A percentile compares a stretch with the other conserved stretches of the same genome.
Conservation (phyloP, 768 basidiomycete genomes). For the Gelatoporia subvermispora region DNA sequence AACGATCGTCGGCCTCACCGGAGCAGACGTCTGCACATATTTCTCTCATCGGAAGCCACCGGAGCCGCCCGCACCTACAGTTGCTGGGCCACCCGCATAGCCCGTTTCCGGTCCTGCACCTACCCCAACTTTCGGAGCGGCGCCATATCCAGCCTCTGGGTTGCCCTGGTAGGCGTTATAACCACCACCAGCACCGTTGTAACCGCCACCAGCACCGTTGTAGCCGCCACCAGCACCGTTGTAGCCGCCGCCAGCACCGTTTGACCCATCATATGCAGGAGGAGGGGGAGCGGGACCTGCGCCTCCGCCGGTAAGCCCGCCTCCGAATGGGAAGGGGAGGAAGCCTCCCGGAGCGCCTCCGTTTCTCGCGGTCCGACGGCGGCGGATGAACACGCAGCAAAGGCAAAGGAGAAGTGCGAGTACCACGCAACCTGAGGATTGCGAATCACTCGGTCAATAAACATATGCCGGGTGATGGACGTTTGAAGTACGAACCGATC, state of each 20-base stretch:
- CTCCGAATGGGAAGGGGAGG: not conserved
- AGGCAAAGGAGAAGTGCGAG: constrained; percentile 2
- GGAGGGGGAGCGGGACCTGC: not conserved
- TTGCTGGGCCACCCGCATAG: not conserved
- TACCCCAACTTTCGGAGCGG: not conserved
- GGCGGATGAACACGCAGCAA: constrained; percentile 7
- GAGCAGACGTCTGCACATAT: not conserved
- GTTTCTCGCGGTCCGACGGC: constrained; percentile 5
- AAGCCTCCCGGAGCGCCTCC: not conserved
- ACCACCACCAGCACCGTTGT: no score
- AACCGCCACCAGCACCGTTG: not conserved
- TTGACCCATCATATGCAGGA: not conserved
- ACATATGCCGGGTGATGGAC: not conserved
- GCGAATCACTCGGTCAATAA: not conserved
- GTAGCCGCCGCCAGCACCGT: not conserved
- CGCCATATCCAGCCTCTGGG: no score
- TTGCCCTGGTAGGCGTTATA: no score
- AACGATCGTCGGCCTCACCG: no score
- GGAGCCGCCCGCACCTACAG: no score
- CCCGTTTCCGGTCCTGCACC: not conserved
- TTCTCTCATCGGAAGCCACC: not conserved
- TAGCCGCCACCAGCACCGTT: not conserved
- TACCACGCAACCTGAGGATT: constrained; percentile 1
- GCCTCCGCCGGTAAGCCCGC: not conserved
- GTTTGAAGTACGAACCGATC: constrained; percentile 5